Evolutionary conservation across 2,329 filamentous ascomycete species (phyloP).

Genomic region (Paracoccidioides brasiliensis): DNA sequence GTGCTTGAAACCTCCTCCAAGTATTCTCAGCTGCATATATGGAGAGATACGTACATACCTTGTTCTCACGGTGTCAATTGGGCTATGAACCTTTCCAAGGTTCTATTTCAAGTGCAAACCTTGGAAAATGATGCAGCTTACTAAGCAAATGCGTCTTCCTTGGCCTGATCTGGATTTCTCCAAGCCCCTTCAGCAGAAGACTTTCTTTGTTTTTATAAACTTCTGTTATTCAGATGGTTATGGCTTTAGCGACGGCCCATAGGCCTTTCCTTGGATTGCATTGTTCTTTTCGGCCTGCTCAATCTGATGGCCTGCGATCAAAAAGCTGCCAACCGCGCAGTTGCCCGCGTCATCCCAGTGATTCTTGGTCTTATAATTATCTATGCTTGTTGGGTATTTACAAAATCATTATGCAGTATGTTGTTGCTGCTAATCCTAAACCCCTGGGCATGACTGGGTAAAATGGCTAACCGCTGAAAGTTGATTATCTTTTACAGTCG

Average conservation of each 20-base stretch:
- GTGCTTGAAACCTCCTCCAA: too few relatives aligned
- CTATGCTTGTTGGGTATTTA: constrained; percentile 59
- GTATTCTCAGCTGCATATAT: too few relatives aligned
- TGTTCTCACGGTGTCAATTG: too few relatives aligned
- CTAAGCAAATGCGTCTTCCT: background rate
- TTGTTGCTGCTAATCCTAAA: constrained; percentile 8
- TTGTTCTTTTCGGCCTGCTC: constrained; percentile 1
- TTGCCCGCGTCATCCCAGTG: constrained; percentile 55
- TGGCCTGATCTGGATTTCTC: background rate
- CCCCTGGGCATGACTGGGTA: background rate
- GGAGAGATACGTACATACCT: too few relatives aligned
- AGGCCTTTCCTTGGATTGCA: background rate
- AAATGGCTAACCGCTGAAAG: constrained; percentile 29
- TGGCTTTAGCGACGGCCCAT: background rate
- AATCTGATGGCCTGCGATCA: constrained; percentile 24
- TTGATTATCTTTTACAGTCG: constrained; percentile 55
- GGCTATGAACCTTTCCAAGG: too few relatives aligned
- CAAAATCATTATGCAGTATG: constrained; percentile 56
- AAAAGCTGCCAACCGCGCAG: constrained; percentile 42
- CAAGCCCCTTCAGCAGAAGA: background rate
- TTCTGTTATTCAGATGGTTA: background rate
- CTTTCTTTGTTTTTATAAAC: background rate
- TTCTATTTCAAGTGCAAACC: too few relatives aligned
- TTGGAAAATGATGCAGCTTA: background rate
- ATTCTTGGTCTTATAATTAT: constrained; percentile 53